phyloP scores from a whole-genome alignment of 352 stramenopile species.

The Phytophthora ramorum region DNA sequence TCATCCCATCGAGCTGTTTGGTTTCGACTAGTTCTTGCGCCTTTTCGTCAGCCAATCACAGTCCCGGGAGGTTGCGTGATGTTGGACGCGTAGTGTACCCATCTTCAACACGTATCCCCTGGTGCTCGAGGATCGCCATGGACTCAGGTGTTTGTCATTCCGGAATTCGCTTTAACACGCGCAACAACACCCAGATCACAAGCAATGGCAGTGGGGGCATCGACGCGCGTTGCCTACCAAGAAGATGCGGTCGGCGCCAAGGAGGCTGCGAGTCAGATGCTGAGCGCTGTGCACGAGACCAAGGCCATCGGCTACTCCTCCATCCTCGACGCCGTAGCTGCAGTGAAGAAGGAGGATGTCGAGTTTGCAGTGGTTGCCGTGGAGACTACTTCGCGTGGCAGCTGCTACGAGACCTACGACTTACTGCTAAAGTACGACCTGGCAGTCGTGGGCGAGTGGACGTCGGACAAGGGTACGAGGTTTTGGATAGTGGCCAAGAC shows the following conservation, averaged over 20 bases:
- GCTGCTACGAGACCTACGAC: conserved; percentile 97
- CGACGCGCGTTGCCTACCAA: conserved; percentile 26
- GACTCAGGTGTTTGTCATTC: conserved; percentile 15
- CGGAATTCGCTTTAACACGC: conserved; percentile 17
- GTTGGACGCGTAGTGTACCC: conserved; percentile 4
- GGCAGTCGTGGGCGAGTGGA: conserved; percentile 67
- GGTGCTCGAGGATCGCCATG: conserved; percentile 9
- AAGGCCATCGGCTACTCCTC: conserved; percentile 20
- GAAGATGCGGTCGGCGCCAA: conserved; percentile 15
- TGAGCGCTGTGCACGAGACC: conserved; percentile 13
- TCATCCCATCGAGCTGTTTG: conserved; percentile 30
- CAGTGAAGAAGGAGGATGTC: conserved; percentile 79
- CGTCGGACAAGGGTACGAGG: conserved; percentile 59
- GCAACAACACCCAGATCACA: background rate
- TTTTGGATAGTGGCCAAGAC: conserved; percentile 90
- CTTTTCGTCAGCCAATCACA: conserved; percentile 31
- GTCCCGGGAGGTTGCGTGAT: background rate
- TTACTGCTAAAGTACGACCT: conserved; percentile 76
- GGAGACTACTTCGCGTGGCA: conserved; percentile 95
- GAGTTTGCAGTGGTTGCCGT: conserved; percentile 95
- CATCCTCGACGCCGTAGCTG: conserved; percentile 61
- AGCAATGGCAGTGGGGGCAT: conserved; percentile 20
- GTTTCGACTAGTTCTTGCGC: conserved; percentile 23
- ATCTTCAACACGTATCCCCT: conserved; percentile 21
- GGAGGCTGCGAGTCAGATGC: conserved; percentile 21